Base-by-base conservation (phyloP, 1,139 yeast genomes). In the Hansenula lynferdii region DNA sequence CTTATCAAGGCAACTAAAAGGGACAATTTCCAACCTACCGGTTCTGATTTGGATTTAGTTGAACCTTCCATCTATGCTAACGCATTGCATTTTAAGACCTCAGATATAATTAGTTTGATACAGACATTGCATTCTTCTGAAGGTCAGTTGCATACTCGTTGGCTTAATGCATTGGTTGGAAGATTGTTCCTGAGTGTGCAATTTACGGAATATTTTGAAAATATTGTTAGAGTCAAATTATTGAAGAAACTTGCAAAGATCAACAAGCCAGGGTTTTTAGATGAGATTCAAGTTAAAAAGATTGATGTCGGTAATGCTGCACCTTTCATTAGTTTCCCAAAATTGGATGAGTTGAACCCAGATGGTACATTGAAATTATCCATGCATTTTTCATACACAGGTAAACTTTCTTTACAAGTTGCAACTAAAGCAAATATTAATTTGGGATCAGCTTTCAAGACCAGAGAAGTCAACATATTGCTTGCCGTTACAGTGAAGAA, bases 131-230 rank as follows among this genome's bases (percentile, higher is more conserved):
- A 87, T 53, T 80, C 95, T 3, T 76, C 90, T 0, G 95, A 85
- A 51, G 89, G 89, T 2, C 94, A 87, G 51, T 60, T 85, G 23
- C 84, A 85, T 29, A 80, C 95, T 0, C 78, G 86, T 54, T 92
- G 97, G 98, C 61, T 92, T 23, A 92, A 92, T 60, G 96, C 96
- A 0, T 49, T 90, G 8, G 52, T 85, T 11, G 97, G 97, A 0
- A 68, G 97, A 42, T 49, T 90, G 18, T 92, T 90, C 53, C 64
- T 92, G 25, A 76, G 89, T 0, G 62, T 85, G 15, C 89, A 87
- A 52, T 72, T 77, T 34, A 89, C 97, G 0, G 77, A 77, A 16
- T 66, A 70, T 20, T 69, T 89, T 49, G 80, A 80, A 37, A 65
- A 71, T 36, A 73, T 69, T 40, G 67, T 89, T 28, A 69, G 74